Evolutionary conservation across 768 basidiomycete genomes (phyloP).

Genomic region (Xerocomus spinulosus): DNA sequence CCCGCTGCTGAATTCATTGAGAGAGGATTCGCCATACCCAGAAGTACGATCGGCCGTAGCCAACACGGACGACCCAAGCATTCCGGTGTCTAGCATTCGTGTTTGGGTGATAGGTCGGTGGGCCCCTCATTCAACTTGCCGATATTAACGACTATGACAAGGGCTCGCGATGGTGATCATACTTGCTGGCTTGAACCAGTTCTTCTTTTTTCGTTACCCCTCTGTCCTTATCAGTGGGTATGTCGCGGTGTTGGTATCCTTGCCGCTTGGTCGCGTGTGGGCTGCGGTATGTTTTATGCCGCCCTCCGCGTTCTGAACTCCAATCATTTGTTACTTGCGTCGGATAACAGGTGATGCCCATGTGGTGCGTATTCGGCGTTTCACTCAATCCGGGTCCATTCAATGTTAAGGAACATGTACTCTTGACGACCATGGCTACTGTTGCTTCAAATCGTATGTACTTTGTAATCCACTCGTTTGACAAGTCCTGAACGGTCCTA

Average conservation of each 20-base stretch:
- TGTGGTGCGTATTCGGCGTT: conserved; percentile 50
- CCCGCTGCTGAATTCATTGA: too few species aligned
- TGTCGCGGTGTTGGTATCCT: conserved; percentile 66
- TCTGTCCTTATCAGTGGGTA: conserved; percentile 38
- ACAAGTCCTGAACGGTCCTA: conserved; percentile 1
- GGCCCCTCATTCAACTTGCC: too few species aligned
- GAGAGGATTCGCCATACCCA: conserved; percentile 48
- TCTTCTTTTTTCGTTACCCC: conserved; percentile 71
- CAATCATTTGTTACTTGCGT: too few species aligned
- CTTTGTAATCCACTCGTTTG: background rate
- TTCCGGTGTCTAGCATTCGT: conserved; percentile 56
- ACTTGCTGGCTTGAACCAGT: conserved; percentile 72
- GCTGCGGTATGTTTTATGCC: conserved; percentile 33
- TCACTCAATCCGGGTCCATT: conserved; percentile 74
- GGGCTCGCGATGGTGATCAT: conserved; percentile 49
- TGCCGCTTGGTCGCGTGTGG: conserved; percentile 65
- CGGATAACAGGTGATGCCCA: conserved; percentile 42
- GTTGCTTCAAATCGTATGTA: conserved; percentile 33
- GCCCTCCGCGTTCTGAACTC: too few species aligned
- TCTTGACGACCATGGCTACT: conserved; percentile 66
- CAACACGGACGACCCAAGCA: conserved; percentile 55
- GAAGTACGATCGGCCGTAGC: conserved; percentile 46
- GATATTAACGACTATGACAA: conserved; percentile 2
- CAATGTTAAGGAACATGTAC: conserved; percentile 66
- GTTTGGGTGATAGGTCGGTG: conserved; percentile 51